Percentiles rank a stretch among this genome's conserved stretches.
Evolutionary conservation across 176 grass and related monocot genomes (phyloP).

Genomic region (Lolium rigidum): DNA sequence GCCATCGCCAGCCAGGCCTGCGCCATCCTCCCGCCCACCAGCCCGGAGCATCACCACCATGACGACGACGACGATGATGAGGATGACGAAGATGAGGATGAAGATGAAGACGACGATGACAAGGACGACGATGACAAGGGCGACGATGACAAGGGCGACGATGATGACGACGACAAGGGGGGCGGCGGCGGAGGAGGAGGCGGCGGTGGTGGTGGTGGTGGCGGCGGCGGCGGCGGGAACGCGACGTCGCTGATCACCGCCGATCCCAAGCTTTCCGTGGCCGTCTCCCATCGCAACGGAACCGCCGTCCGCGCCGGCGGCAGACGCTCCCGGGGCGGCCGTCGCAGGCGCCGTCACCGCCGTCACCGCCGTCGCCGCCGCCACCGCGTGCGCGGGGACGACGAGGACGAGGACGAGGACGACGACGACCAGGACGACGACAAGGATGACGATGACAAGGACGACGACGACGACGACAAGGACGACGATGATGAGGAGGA

Average conservation of each 20-base stretch:
- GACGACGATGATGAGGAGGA: not conserved
- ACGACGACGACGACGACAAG: not conserved
- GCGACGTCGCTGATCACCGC: constrained; percentile 27
- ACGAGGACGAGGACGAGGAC: not conserved
- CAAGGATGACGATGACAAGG: not conserved
- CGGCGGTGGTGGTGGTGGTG: not conserved
- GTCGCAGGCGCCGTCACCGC: not conserved
- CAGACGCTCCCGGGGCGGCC: not conserved
- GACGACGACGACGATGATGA: constrained; percentile 26
- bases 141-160: not conserved
- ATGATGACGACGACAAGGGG: not conserved
- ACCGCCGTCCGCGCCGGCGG: not conserved
- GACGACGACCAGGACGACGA: not conserved
- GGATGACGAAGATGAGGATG: not conserved
- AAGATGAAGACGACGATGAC: not conserved
- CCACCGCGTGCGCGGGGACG: constrained; percentile 16
- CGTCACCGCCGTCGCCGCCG: not conserved
- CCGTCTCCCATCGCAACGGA: not conserved
- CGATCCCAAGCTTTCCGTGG: constrained; percentile 14
- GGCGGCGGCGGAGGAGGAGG: not conserved
- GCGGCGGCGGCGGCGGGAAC: not conserved
- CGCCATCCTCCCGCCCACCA: constrained; percentile 52
- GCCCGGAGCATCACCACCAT: constrained; percentile 23
- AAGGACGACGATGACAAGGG: not conserved
- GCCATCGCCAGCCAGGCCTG: constrained; percentile 81